Evolutionary conservation across 2,329 filamentous ascomycete genomes (phyloP), one percentile per base, ranked within the genome.

Genomic region (Rosellinia necatrix): DNA sequence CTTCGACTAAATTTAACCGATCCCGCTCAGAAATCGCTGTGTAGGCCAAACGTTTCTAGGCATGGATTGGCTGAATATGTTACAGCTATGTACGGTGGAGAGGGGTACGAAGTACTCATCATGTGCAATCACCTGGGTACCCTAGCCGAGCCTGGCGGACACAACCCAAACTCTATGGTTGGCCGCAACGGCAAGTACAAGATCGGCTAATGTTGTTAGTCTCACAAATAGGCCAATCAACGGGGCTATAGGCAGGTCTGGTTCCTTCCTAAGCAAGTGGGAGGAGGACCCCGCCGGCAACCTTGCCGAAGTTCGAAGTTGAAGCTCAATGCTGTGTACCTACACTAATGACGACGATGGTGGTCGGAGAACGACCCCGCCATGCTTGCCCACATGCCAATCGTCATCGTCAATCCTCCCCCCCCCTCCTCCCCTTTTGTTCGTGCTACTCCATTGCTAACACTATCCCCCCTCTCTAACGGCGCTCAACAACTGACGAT

Each of bases 271-370:
- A 49, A 53, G 27, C 29, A n/a, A 49, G 49, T 24, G 44, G 30
- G 30, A 40, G 22, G 15, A 30, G 13, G 3, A 6, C 38, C 43
- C 44, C 40, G 38, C 44, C 25, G 43, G 29, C 29, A 42, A 19
- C 46, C 34, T 37, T 57, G 37, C 43, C 43, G 30, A 40, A n/a
- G 22, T 27, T 17, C 38, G 15, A 32, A 17, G n/a, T n/a, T 22
- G 30, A 35, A 30, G 44, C 29, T 34, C 30, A n/a, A 48, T 8
- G n/a, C 32, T 25, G 38, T 22, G 25, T 41, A 41, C n/a, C n/a
- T n/a, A n/a, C n/a, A 37, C 43, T 40, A 49, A 57, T 59, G 52
- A 59, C 48, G 56, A 56, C 49, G 13, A 27, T 41, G 10, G 17
- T 30, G 34, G 27, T 25, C 49, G 30, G 51, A 42, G 48, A n/a